Base-by-base conservation (phyloP, 805 yeast genomes). In the Ogataea saltuana region DNA sequence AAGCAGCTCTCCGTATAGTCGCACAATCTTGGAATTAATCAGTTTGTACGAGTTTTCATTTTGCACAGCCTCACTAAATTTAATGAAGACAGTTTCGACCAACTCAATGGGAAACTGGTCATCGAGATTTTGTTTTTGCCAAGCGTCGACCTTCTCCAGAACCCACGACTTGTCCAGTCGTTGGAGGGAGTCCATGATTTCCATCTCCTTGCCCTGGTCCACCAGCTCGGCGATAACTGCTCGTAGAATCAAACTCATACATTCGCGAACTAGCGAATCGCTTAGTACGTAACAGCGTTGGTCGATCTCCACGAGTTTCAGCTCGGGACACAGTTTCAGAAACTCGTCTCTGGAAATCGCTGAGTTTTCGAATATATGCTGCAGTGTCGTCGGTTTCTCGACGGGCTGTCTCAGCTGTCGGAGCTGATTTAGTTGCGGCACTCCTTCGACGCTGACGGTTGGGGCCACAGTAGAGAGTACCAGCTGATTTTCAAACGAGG, bases 1-100 rank as follows among this genome's bases (percentile, higher is more conserved):
- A 15, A 56, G 41, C 18, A 36, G 27, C 4, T 38, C 39, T 3
- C 59, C 57, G 43, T 41, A 55, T n/a, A 51, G 23, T 17, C 48
- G 45, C 7, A 59, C 51, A 1, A 60, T 39, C 20, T 46, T 39
- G 7, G 35, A 30, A 41, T 59, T 50, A 13, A 43, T 23, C 18
- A 59, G 34, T 2, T 13, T 21, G 21, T 52, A 44, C n/a, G 51
- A 50, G 12, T 53, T 42, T 5, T 47, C 35, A 2, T 53, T 41
- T 6, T n/a, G n/a, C 51, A 12, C 41, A 29, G 46, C 21, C 10
- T 42, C 38, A 9, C 43, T 48, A 41, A 43, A 48, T 16, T 39
- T 45, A 9, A 34, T 21, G 9, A 49, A 18, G 7, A 50, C 49
- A 33, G 36, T 28, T 6, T 46, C 46, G 13, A 47, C 28, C 16